Evolutionary conservation across 495 filamentous ascomycete species (phyloP).

Genomic region (Collariella sp.): DNA sequence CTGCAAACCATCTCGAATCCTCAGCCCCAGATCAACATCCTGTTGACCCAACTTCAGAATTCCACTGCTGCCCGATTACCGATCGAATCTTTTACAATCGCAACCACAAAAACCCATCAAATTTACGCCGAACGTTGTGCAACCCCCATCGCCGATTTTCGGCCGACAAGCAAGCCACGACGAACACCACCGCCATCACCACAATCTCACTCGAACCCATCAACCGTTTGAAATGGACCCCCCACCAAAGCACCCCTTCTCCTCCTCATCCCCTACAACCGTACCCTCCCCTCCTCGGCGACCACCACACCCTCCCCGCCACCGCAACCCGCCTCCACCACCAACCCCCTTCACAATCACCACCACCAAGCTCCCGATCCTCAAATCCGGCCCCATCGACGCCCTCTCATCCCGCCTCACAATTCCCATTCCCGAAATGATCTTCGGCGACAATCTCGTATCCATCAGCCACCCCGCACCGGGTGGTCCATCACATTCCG

Average conservation of each 20-base stretch:
- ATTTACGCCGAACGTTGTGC: too few relatives aligned
- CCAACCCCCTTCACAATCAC: slow-evolving; percentile 61
- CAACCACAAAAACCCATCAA: too few relatives aligned
- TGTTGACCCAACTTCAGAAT: neutral
- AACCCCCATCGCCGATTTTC: too few relatives aligned
- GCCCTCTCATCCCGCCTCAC: slow-evolving; percentile 66
- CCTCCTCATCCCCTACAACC: neutral
- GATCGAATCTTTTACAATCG: too few relatives aligned
- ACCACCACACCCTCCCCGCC: slow-evolving; percentile 1
- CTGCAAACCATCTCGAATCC: neutral
- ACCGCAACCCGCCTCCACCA: slow-evolving; percentile 37
- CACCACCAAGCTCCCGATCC: slow-evolving; percentile 81
- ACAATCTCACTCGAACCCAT: neutral
- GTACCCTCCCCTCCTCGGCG: neutral
- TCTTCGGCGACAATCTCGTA: slow-evolving; percentile 90
- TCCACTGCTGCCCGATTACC: too few relatives aligned
- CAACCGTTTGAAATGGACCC: neutral
- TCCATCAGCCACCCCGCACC: slow-evolving; percentile 57
- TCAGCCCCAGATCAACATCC: too few relatives aligned
- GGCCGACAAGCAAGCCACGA: too few relatives aligned
- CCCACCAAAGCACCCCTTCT: neutral
- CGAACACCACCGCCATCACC: neutral
- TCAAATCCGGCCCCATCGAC: slow-evolving; percentile 85
- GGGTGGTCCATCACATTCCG: slow-evolving; percentile 75
- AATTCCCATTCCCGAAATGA: slow-evolving; percentile 94